Evolutionary conservation across 768 basidiomycete species (phyloP), one percentile per base, ranked within the genome.

Genomic region (Mycena chlorophos): DNA sequence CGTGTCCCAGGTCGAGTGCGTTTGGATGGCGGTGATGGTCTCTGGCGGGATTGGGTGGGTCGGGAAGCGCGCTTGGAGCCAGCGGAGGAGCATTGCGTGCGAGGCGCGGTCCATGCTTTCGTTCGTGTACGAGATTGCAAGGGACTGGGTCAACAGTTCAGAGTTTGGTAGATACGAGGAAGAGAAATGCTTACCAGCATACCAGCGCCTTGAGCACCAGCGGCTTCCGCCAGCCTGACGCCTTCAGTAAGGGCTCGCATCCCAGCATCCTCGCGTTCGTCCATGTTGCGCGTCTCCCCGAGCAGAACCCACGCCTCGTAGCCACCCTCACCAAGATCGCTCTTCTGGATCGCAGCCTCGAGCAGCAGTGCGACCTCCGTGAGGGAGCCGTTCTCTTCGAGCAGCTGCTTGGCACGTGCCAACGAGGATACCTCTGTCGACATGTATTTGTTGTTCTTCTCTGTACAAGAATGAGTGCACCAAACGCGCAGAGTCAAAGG

Each of bases 91-190:
- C 77, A 88, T 91, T 0, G 85, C 75, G 66, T 96, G 85, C 2
- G 95, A 89, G 5, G 87, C 94, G 12, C 89, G 79, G 64, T 98
- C 95, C 63, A 87, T 89, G 0, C 84, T 84, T 72, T 98, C 96
- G 65, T 98, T 99, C 28, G 95, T 96, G 70, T 91, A 98, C 8
- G 93, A 94, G 60, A 98, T 94, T 1, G 96, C 94, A 29, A 98
- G 82, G 5, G 94, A 94, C 95, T 98, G 64, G 19, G 29, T 31
- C 29, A 25, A 48, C 8, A 23, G 12, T 14, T 25, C 8, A 46
- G 13, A 20, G 30, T 28, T 67, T 25, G 66, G 65, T 56, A 30
- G 46, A 55, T 49, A 48, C 46, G 16, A 38, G 27, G 34, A 34
- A 8, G 22, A 42, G 13, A 14, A 8, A 22, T 26, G 74, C 85